Evolutionary conservation across 805 yeast genomes (phyloP).

Genomic region (Jamesozyma gamospora): DNA sequence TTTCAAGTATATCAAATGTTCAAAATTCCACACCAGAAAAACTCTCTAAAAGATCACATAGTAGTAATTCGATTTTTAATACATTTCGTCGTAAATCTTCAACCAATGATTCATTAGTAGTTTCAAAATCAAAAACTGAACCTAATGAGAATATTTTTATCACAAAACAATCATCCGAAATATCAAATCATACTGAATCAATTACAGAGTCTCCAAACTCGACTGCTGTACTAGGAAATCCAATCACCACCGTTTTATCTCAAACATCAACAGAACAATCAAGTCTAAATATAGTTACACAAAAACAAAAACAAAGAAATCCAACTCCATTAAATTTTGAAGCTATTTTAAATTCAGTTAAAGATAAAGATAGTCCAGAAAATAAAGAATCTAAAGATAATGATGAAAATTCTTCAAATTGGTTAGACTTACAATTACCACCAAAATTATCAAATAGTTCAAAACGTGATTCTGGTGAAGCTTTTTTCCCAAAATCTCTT

Average conservation of each 20-base stretch:
- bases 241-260: too few species aligned
- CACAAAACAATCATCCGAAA: background rate
- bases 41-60: slow-evolving; percentile 20
- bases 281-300: background rate
- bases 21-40: slow-evolving; percentile 12
- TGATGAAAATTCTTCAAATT: background rate
- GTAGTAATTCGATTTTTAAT: slow-evolving; percentile 24
- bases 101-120: background rate
- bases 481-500: slow-evolving; percentile 61
- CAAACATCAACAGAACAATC: too few species aligned
- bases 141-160: background rate
- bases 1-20: background rate
- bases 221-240: too few species aligned
- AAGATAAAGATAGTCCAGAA: background rate
- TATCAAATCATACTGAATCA: background rate
- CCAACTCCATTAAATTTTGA: slow-evolving; percentile 24
- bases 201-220: background rate
- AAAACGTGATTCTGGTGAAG: slow-evolving; percentile 40
- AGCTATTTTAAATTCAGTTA: slow-evolving; percentile 3
- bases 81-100: slow-evolving; percentile 10
- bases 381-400: background rate
- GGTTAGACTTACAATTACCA: background rate
- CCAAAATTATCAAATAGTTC: background rate
- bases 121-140: background rate
- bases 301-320: slow-evolving; percentile 6